Conservation (phyloP, 352 stramenopile genomes). For the Phytophthora meadii region DNA sequence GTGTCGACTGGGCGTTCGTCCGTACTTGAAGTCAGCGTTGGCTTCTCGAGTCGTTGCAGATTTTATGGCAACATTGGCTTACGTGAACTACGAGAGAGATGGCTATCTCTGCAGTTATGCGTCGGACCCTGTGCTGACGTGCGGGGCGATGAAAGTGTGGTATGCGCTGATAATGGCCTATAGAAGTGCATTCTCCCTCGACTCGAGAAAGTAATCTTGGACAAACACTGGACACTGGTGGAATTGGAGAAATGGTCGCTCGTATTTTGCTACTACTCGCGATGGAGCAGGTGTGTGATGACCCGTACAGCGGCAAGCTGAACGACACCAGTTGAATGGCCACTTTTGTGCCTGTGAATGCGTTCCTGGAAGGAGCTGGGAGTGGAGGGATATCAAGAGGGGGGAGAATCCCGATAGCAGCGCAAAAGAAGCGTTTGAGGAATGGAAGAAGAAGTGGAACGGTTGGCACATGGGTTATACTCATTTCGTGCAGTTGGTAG, state of each 20-base stretch:
- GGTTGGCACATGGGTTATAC: slow-evolving; percentile 37
- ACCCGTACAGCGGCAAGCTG: too few relatives aligned
- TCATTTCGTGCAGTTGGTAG: slow-evolving; percentile 36
- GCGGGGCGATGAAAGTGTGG: slow-evolving; percentile 12
- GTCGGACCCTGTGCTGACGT: slow-evolving; percentile 13
- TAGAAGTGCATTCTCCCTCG: slow-evolving; percentile 3
- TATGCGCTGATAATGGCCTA: neutral
- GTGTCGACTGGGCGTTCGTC: slow-evolving; percentile 6
- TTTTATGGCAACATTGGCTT: slow-evolving; percentile 16
- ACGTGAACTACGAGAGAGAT: slow-evolving; percentile 14
- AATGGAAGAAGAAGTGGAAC: slow-evolving; percentile 17
- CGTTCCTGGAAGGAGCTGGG: slow-evolving; percentile 1
- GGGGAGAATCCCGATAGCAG: neutral
- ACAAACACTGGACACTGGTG: slow-evolving; percentile 9
- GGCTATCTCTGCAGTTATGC: slow-evolving; percentile 14
- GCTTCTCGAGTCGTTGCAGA: slow-evolving; percentile 16
- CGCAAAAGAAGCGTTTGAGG: neutral
- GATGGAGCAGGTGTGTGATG: slow-evolving; percentile 16
- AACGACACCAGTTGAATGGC: neutral
- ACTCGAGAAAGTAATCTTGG: slow-evolving; percentile 9
- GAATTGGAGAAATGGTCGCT: slow-evolving; percentile 10
- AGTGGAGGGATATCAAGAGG: neutral
- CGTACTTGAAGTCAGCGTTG: slow-evolving; percentile 1
- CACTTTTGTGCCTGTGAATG: slow-evolving; percentile 5
- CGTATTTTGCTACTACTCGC: slow-evolving; percentile 15